These are phyloP conservation scores for Fraxinus xanthoxyloides DNA, from an alignment of 305 asterid genomes.

Conservation along the genomic window DNA sequence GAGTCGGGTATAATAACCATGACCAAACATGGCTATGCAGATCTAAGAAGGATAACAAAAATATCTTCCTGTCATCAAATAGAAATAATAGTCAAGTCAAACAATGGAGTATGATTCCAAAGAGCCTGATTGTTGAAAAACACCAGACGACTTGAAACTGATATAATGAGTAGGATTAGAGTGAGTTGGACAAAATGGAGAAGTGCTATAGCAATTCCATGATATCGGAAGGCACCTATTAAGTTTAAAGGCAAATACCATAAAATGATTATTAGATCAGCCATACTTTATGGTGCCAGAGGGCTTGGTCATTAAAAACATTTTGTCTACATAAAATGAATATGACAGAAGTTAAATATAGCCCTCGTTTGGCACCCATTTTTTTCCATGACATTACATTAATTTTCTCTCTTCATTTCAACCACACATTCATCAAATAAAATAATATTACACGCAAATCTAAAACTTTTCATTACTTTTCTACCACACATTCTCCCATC, in stretches of 20 bases:
- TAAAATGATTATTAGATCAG: not conserved
- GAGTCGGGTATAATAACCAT: not conserved
- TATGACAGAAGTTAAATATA: not conserved
- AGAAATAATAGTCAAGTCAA: not conserved
- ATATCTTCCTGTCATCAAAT: not conserved
- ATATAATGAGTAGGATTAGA: not conserved
- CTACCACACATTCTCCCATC: too few relatives aligned
- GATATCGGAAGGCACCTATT: not conserved
- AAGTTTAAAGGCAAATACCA: not conserved
- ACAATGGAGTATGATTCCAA: not conserved
- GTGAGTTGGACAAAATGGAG: not conserved
- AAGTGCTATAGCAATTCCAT: not conserved
- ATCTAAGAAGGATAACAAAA: not conserved
- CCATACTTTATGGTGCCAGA: not conserved
- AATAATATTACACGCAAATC: too few relatives aligned
- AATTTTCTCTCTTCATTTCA: too few relatives aligned
- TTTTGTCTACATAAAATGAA: not conserved
- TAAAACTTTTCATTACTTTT: too few relatives aligned
- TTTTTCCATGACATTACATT: too few relatives aligned
- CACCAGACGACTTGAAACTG: not conserved
- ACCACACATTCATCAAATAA: too few relatives aligned
- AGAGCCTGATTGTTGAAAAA: not conserved
- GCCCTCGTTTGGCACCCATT: too few relatives aligned
- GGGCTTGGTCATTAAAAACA: not conserved
- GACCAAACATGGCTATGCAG: not conserved